Base-by-base conservation (phyloP, 805 yeast species). In the Jamesozyma rosinii region DNA sequence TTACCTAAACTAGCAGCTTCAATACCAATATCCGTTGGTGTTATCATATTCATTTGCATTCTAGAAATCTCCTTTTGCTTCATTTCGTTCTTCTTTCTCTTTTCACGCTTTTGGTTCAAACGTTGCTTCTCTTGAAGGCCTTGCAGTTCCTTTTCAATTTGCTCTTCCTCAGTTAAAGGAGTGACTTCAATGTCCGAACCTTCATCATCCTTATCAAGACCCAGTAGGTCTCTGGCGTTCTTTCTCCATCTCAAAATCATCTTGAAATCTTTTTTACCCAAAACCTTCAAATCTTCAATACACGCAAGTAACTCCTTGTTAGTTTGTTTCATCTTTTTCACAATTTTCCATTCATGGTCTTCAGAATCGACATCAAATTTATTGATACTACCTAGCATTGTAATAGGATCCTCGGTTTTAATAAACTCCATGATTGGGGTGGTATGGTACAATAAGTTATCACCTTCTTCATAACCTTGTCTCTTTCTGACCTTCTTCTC, bases 391-490 rank as follows among this genome's bases (percentile, higher is more conserved):
- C 97, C 98, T 44, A 92, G 72, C 48, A 81, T 70, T 49, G 79
- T 81, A 36, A 92, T 85, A 10, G 97, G 94, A 47, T 83, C 95
- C 34, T 81, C 90, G 45, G 78, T 72, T 55, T 72, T 80, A 36
- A 92, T 76, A 67, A 92, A 89, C 5, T 90, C 96, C 61, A 88
- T 62, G 6, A 88, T 69, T 14, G 86, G 76, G 69, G 77, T 70
- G 9, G 79, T 76, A 55, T 87, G 89, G 59, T 77, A 83, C 49
- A 74, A 72, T 22, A 74, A 60, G 55, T 83, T 77, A 57, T 92
- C 95, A 40, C 94, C 96, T 57, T 90, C 97, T 45, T 85, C 97
- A 66, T 92, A 92, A 76, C 99, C 99, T 53, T 83, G 84, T 77
- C 98, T 83, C 64, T 79, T 81, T 67, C 97, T 79, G 44, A 74